Conservation (phyloP, 192 early-diverging fungal genomes). For the Obelidium mucronatum region DNA sequence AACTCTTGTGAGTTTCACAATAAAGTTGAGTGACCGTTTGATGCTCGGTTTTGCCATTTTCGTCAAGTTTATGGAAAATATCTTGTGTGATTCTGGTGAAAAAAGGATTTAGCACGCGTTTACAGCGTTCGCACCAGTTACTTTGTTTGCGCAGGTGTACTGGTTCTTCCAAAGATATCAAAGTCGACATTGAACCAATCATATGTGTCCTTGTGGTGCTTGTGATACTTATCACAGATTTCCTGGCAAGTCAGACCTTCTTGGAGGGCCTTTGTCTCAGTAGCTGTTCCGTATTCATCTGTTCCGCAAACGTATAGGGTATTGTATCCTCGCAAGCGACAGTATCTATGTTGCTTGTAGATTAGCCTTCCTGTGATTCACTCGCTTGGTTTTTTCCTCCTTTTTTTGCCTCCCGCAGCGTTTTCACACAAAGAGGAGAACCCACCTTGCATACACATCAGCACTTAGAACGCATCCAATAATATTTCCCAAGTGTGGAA, state of each 20-base stretch:
- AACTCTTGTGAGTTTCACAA: constrained; percentile 87
- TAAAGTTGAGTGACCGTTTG: constrained; percentile 87
- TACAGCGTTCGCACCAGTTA: constrained; percentile 9
- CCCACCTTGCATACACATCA: constrained; percentile 90
- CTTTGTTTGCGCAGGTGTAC: constrained; percentile 88
- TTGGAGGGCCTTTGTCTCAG: constrained; percentile 96
- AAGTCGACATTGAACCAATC: constrained; percentile 96
- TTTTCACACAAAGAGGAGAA: not conserved
- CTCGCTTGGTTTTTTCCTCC: not conserved
- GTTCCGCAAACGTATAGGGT: constrained; percentile 95
- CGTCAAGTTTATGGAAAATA: constrained; percentile 79
- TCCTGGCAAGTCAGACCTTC: constrained; percentile 89
- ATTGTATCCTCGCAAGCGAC: constrained; percentile 88
- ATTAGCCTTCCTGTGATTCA: not conserved
- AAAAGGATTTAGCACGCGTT: not conserved
- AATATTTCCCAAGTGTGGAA: constrained; percentile 99
- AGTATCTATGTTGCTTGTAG: constrained; percentile 64
- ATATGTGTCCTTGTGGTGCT: constrained; percentile 86
- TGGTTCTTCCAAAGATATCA: constrained; percentile 95
- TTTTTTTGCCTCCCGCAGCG: not conserved
- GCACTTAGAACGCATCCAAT: constrained; percentile 98
- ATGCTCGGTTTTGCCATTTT: constrained; percentile 75
- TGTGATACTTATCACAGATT: constrained; percentile 97
- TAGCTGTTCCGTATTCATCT: constrained; percentile 99
- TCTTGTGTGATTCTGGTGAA: constrained; percentile 78